Conservation (phyloP, 257 asterid species). For the Echium plantagineum region DNA sequence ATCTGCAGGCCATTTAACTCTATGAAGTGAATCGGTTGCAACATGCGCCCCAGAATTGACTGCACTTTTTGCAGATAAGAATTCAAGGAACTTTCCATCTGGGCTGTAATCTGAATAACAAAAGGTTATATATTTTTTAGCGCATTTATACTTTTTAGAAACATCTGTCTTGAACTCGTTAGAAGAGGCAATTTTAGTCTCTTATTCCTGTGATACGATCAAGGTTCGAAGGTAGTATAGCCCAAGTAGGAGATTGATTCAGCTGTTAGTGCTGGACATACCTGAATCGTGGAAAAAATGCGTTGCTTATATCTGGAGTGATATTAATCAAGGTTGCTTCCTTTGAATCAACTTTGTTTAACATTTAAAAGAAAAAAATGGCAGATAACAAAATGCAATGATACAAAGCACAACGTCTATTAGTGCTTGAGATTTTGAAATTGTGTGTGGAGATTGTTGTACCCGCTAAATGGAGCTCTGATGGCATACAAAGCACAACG, state of each 20-base stretch:
- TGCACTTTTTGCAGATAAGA: conserved; percentile 62
- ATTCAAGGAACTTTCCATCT: conserved; percentile 61
- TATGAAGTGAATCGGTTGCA: conserved; percentile 78
- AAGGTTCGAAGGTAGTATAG: too few species aligned
- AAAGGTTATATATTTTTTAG: neutral
- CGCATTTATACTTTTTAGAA: too few species aligned
- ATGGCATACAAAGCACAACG: conserved; percentile 78
- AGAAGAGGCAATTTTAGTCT: too few species aligned
- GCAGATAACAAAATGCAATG: neutral
- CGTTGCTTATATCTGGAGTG: conserved; percentile 60
- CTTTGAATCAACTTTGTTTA: conserved; percentile 32
- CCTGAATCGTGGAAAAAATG: conserved; percentile 84
- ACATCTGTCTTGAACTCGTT: too few species aligned
- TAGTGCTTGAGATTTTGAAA: neutral
- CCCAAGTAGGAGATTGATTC: neutral
- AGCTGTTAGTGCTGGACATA: conserved; percentile 13
- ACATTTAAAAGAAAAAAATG: conserved; percentile 7
- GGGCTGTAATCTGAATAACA: conserved; percentile 40
- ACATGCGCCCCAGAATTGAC: conserved; percentile 78
- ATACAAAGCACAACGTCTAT: too few species aligned
- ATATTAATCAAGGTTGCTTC: conserved; percentile 27
- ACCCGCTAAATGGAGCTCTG: conserved; percentile 40
- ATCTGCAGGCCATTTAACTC: conserved; percentile 63
- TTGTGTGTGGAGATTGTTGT: too few species aligned
- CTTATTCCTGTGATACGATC: too few species aligned